Conservation (phyloP, 805 yeast species). For the Sugiyamaella floridensis region DNA sequence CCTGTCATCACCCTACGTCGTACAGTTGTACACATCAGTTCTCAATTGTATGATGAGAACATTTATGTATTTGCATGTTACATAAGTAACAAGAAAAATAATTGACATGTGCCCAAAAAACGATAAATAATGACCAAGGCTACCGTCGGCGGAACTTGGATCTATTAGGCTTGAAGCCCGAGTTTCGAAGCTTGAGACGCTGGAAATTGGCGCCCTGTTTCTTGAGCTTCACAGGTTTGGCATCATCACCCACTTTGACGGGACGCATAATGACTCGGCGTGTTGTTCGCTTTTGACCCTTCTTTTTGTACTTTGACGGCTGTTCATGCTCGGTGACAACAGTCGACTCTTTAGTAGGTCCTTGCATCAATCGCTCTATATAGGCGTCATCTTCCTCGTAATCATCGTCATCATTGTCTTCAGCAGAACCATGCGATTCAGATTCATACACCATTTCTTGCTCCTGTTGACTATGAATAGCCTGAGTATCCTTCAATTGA, state of each 20-base stretch:
- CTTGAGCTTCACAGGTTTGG: constrained; percentile 17
- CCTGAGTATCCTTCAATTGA: constrained; percentile 35
- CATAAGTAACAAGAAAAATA: background rate
- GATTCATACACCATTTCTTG: constrained; percentile 20
- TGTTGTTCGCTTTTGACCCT: constrained; percentile 31
- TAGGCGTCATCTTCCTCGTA: constrained; percentile 18
- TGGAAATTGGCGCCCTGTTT: constrained; percentile 18
- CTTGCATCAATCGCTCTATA: constrained; percentile 19
- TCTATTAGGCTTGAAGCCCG: constrained; percentile 16
- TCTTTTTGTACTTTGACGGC: constrained; percentile 30
- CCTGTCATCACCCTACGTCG: too few relatives aligned
- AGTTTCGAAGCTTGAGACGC: constrained; percentile 18
- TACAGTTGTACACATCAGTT: too few relatives aligned
- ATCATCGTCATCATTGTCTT: constrained; percentile 8
- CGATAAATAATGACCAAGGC: background rate
- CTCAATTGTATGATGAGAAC: background rate
- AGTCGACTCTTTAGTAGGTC: constrained; percentile 5
- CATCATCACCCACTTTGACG: background rate
- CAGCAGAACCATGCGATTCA: constrained; percentile 13
- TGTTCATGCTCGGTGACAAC: background rate
- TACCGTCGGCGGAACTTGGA: constrained; percentile 2
- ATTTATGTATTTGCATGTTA: background rate
- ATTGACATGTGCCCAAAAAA: background rate
- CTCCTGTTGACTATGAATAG: constrained; percentile 9
- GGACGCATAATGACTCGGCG: constrained; percentile 24